Base-by-base conservation (phyloP, 495 filamentous ascomycete genomes). In the Aspergillus coremiiformis region DNA sequence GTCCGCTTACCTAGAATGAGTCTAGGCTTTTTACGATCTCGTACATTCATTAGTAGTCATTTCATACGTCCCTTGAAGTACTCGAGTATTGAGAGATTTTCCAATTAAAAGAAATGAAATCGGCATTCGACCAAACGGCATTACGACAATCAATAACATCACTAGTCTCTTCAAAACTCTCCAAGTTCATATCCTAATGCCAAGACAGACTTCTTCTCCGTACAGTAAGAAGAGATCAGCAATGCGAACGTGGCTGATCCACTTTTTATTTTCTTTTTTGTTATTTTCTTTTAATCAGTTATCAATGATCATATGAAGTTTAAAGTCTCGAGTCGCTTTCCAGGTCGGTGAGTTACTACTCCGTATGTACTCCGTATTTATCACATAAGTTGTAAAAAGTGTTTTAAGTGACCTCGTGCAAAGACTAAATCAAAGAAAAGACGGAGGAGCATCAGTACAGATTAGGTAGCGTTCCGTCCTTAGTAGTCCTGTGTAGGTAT, bases 211-310 rank as follows among this genome's bases (percentile, higher is more conserved):
- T 2, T 17, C 27, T n/a, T 11, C 19, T 33, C 8, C n/a, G 23
- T 22, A 47, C 21, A 8, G 44, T 5, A 47, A 10, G 27, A 33
- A 20, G 27, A 47, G 44, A 47, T 47, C 44, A 27, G 27, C 44
- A 27, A 33, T 20, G 44, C 17, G 27, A 47, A 47, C 44, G 44
- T 47, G 44, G 44, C 44, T 47, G 24, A 26, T 47, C 44, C 44
- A 47, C 44, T 47, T 33, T 47, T 47, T 6, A 33, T 12, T 12
- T 33, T 30, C 0, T 15, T 33, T 47, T 33, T 33, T 45, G 11
- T 23, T 45, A 15, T 19, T 15, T 20, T 7, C 14, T 7, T 3
- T 20, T 30, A 30, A n/a, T n/a, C n/a, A n/a, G n/a, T n/a, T n/a
- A n/a, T n/a, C n/a, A n/a, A n/a, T n/a, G n/a, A 41, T 41, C 37